phyloP scores from a whole-genome alignment of 2,329 filamentous ascomycete genomes.

The Thielaviopsis ethacetica region DNA sequence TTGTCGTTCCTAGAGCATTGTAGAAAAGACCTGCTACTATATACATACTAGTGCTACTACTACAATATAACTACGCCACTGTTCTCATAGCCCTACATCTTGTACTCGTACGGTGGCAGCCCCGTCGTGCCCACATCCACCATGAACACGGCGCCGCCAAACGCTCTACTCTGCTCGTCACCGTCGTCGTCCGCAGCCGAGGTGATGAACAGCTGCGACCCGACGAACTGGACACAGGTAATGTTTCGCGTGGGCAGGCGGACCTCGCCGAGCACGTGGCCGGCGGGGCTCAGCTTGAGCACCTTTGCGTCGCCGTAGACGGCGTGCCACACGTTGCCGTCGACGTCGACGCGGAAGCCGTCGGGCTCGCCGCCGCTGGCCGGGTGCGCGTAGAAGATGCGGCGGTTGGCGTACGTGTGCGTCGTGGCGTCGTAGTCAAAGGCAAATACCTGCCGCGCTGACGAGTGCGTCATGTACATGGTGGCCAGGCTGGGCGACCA shows the following conservation, averaged over 20 bases:
- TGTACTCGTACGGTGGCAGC: constrained; percentile 46
- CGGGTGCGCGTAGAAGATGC: constrained; percentile 56
- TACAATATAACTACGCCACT: neutral
- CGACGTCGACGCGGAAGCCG: constrained; percentile 67
- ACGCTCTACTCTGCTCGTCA: constrained; percentile 39
- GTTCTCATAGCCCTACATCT: constrained; percentile 20
- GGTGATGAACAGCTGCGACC: constrained; percentile 61
- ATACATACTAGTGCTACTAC: constrained; percentile 2
- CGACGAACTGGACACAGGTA: constrained; percentile 69
- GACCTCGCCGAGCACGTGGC: constrained; percentile 58
- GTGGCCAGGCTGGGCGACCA: constrained; percentile 60
- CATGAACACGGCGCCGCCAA: constrained; percentile 57
- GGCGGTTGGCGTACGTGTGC: constrained; percentile 49
- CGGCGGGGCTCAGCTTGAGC: constrained; percentile 53
- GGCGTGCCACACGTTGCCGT: constrained; percentile 80
- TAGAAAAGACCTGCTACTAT: neutral
- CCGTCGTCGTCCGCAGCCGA: constrained; percentile 53
- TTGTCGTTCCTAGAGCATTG: neutral
- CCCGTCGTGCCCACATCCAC: constrained; percentile 62
- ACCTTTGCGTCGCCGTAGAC: constrained; percentile 67
- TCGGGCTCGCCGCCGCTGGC: constrained; percentile 51
- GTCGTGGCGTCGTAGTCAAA: constrained; percentile 56
- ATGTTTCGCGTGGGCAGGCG: constrained; percentile 61
- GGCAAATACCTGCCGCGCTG: constrained; percentile 50
- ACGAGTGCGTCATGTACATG: constrained; percentile 74